phyloP scores from a whole-genome alignment of 2,329 filamentous ascomycete genomes.

The Claviceps sp. region DNA sequence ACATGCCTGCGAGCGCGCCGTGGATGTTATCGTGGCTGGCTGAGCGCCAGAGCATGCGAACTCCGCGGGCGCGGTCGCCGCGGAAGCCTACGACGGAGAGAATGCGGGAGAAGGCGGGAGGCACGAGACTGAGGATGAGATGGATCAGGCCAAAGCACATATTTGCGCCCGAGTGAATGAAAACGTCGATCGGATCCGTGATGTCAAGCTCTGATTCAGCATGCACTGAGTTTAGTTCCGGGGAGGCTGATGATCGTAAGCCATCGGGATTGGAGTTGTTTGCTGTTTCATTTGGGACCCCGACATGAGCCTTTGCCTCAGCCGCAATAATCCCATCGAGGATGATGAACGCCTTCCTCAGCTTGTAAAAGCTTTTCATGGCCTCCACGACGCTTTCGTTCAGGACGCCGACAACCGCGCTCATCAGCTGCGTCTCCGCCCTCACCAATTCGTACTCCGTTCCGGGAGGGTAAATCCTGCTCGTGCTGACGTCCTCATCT shows the following conservation, averaged over 20 bases:
- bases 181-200: constrained; percentile 66
- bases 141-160: constrained; percentile 83
- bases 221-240: constrained; percentile 24
- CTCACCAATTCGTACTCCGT: constrained; percentile 77
- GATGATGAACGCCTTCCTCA: constrained; percentile 76
- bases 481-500: constrained; percentile 29
- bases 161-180: constrained; percentile 77
- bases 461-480: constrained; percentile 60
- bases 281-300: constrained; percentile 10
- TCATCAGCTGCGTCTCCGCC: constrained; percentile 79
- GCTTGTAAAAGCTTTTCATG: constrained; percentile 82
- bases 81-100: constrained; percentile 82
- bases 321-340: constrained; percentile 66
- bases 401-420: constrained; percentile 73
- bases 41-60: constrained; percentile 81
- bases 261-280: constrained; percentile 8
- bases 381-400: constrained; percentile 89
- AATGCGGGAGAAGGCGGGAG: constrained; percentile 76
- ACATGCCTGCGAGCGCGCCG: constrained; percentile 74
- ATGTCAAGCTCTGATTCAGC: constrained; percentile 48
- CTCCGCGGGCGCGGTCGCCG: constrained; percentile 71
- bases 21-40: constrained; percentile 80
- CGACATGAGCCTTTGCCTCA: constrained; percentile 39
- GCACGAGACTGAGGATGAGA: constrained; percentile 82
- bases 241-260: constrained; percentile 8